These are phyloP conservation scores for Amanita fuliginea DNA, from an alignment of 768 basidiomycete genomes.

Conservation along the genomic window DNA sequence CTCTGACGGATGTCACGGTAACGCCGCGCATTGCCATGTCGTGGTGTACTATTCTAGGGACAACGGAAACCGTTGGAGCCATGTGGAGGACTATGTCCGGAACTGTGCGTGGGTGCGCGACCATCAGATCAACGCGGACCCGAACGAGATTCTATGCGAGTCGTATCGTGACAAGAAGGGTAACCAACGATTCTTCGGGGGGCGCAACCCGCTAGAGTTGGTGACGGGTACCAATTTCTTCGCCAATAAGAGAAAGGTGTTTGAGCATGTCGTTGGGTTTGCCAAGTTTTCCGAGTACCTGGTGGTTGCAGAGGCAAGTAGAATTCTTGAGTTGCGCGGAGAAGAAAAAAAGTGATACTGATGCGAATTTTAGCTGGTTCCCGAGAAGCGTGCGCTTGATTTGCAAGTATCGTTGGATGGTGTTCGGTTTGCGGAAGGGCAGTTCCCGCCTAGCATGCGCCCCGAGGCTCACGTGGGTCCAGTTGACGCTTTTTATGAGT, in stretches of 20 bases:
- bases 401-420: slow-evolving; percentile 93
- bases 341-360: slow-evolving; percentile 1
- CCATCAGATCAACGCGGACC: slow-evolving; percentile 65
- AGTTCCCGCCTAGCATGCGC: slow-evolving; percentile 85
- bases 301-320: slow-evolving; percentile 82
- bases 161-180: slow-evolving; percentile 76
- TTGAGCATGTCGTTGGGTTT: slow-evolving; percentile 86
- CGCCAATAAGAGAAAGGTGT: slow-evolving; percentile 58
- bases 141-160: slow-evolving; percentile 88
- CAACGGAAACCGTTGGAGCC: slow-evolving; percentile 68
- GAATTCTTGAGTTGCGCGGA: background rate
- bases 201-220: slow-evolving; percentile 62
- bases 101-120: slow-evolving; percentile 93
- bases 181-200: slow-evolving; percentile 48
- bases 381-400: slow-evolving; percentile 49
- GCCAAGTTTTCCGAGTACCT: slow-evolving; percentile 96
- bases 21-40: slow-evolving; percentile 47
- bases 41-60: slow-evolving; percentile 66
- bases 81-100: slow-evolving; percentile 77
- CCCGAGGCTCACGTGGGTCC: slow-evolving; percentile 73
- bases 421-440: slow-evolving; percentile 68
- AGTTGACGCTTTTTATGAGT: background rate
- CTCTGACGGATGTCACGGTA: slow-evolving; percentile 46
- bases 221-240: slow-evolving; percentile 72
- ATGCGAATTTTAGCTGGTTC: slow-evolving; percentile 30